A percentile compares a stretch with the other conserved stretches of the same genome.
phyloP scores from a whole-genome alignment of 1,284 basidiomycete genomes.

The Leccinum solheimii region DNA sequence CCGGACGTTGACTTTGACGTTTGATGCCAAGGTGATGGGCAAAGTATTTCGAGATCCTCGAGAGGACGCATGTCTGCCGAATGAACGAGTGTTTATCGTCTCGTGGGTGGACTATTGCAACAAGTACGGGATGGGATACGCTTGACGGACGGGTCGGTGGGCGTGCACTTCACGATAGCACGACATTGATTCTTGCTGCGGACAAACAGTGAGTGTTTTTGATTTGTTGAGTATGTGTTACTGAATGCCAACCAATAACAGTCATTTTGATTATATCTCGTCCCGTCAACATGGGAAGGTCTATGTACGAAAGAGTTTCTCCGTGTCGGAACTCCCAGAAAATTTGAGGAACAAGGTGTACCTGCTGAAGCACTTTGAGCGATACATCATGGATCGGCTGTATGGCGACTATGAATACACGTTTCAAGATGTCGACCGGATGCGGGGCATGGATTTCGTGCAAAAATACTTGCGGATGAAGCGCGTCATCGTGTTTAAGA shows the following conservation, averaged over 20 bases:
- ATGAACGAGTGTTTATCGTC: conserved; percentile 79
- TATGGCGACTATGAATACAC: conserved; percentile 82
- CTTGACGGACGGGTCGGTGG: conserved; percentile 92
- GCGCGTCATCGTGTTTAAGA: conserved; percentile 94
- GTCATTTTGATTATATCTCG: conserved; percentile 84
- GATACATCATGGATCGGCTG: conserved; percentile 87
- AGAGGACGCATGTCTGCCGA: too few species aligned
- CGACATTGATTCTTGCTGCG: conserved; percentile 80
- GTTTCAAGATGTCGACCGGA: conserved; percentile 67
- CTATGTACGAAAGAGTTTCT: conserved; percentile 68
- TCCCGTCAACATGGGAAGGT: conserved; percentile 62
- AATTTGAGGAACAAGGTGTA: conserved; percentile 88
- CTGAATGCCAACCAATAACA: conserved; percentile 33
- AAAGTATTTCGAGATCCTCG: too few species aligned
- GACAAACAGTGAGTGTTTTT: conserved; percentile 67
- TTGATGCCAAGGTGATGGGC: too few species aligned
- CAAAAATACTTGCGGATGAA: conserved; percentile 96
- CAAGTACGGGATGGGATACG: conserved; percentile 98
- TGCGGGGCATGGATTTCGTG: conserved; percentile 90
- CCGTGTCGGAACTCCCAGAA: conserved; percentile 63
- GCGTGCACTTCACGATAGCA: conserved; percentile 95
- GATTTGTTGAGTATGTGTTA: neutral
- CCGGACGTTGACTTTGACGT: too few species aligned
- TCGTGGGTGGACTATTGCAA: conserved; percentile 99
- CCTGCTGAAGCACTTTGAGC: conserved; percentile 88